A percentile compares a stretch with the other conserved stretches of the same genome.
These are phyloP conservation scores for Amanita thiersii DNA, from an alignment of 768 basidiomycete genomes.

Conservation along the genomic window DNA sequence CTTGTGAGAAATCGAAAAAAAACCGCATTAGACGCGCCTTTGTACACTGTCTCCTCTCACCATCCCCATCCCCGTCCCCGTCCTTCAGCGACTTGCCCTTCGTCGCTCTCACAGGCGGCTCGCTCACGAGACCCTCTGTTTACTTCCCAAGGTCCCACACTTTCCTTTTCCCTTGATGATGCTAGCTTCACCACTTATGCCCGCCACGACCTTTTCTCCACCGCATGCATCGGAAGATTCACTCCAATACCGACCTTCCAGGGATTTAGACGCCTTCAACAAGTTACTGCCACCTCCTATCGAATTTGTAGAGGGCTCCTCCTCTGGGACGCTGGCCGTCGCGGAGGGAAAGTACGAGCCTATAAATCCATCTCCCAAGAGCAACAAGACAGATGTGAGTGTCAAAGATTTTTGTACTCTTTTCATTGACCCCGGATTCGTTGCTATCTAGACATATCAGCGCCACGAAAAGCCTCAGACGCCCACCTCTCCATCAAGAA, in stretches of 20 bases:
- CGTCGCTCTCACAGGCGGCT: neutral
- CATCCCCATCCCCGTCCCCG: neutral
- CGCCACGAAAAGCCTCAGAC: constrained; percentile 13
- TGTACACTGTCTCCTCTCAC: too few species aligned
- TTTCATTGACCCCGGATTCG: constrained; percentile 2
- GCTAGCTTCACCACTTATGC: constrained; percentile 61
- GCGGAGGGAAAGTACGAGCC: constrained; percentile 75
- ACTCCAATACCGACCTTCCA: constrained; percentile 54
- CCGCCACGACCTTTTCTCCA: constrained; percentile 40
- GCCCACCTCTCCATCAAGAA: constrained; percentile 13
- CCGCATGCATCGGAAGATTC: constrained; percentile 43
- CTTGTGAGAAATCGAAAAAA: too few species aligned
- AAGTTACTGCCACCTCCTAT: constrained; percentile 72
- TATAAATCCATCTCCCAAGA: constrained; percentile 62
- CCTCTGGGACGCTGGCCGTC: constrained; percentile 63
- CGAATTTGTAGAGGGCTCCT: constrained; percentile 81
- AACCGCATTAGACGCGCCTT: too few species aligned
- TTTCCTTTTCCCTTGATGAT: constrained; percentile 27
- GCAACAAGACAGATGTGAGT: constrained; percentile 41
- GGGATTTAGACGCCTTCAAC: constrained; percentile 70
- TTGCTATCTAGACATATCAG: constrained; percentile 9
- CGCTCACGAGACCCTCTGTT: neutral
- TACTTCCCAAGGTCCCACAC: neutral
- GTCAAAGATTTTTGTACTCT: too few species aligned
- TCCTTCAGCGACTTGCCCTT: neutral